Evolutionary conservation across 768 basidiomycete genomes (phyloP), one percentile per base, ranked within the genome.

Genomic region (Mycena maculata): DNA sequence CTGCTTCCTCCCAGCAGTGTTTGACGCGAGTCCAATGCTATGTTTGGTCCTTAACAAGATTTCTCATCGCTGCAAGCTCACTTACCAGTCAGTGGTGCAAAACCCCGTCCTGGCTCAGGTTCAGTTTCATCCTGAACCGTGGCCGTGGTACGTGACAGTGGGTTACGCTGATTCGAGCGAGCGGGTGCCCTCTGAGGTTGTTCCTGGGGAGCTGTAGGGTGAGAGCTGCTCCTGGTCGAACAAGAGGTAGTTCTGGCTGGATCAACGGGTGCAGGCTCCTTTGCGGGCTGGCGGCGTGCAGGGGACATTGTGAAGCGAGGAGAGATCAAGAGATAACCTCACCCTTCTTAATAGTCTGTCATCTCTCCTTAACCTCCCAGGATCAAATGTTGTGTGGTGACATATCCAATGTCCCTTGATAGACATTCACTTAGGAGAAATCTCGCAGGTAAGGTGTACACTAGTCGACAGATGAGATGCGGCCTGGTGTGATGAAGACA

Each of bases 11-110:
- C 42, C 22, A 16, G 42, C 42, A 44, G 22, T 16, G 42, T 44
- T 44, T 44, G 42, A 44, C 22, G 42, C 42, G 42, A 44, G 42
- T 44, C 42, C 42, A 44, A 44, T 44, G 42, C 42, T 44, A 16
- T 44, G 42, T 44, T 44, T 18, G 42, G 42, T 7, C 8, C 7
- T 44, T 6, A 44, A 44, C 7, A 23, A 44, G 5, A 44, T 44
- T 44, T 44, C 18, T 18, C 16, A 18, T 44, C 42, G 42, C 42
- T 44, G 42, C 31, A 36, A 53, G 50, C 20, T 53, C 31, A 53
- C 31, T 53, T 53, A 53, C 50, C 16, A 53, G 50, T 53, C 50
- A 53, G 31, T 22, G n/a, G 50, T 53, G 50, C 50, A 53, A 53
- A 53, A 53, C 50, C 31, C 16, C n/a, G 33, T 53, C 31, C 50